Base-by-base conservation (phyloP, 2,329 filamentous ascomycete genomes). In the Xenoacremonium recifei region DNA sequence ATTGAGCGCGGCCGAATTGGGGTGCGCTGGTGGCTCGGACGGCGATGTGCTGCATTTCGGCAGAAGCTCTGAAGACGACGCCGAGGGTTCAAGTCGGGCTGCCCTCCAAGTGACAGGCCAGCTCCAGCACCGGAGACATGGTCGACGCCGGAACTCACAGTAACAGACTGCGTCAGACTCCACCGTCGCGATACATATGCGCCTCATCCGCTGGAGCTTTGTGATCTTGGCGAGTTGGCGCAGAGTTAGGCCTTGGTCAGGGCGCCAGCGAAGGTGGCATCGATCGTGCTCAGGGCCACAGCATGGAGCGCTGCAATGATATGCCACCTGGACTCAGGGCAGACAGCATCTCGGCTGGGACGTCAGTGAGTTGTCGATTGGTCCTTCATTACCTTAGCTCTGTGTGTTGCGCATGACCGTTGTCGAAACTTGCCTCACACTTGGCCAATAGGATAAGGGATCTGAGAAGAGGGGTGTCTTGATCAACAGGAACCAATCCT, bases 351-450 rank as follows among this genome's bases (percentile, higher is more conserved):
- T 67, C 66, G 65, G 63, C 64, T 67, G 62, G 65, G 60, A 64
- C 58, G 61, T 60, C 54, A 59, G 53, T 49, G 58, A 54, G 53
- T 46, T 50, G 55, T 53, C 63, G 55, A 73, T 72, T 70, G 69
- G 69, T 60, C 62, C 61, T 67, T 63, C 56, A 60, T 63, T 60
- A 71, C 66, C 64, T 68, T 65, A 67, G 66, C 62, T 64, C 61
- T 65, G 65, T 59, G 61, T 75, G 71, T 69, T 72, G 69, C 67
- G 71, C 72, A 75, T 75, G 70, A 69, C 70, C 67, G 71, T 72
- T 70, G 69, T 68, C 60, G 63, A 68, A 61, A 54, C 60, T 62
- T 63, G 57, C 53, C 58, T 60, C 42, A 47, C 44, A 47, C 53
- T 47, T 50, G 53, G 48, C 71, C 71, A 73, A 73, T 70, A 60